Evolutionary conservation across 192 early-diverging fungal species (phyloP).

Genomic region (Kickxella alabastrina): DNA sequence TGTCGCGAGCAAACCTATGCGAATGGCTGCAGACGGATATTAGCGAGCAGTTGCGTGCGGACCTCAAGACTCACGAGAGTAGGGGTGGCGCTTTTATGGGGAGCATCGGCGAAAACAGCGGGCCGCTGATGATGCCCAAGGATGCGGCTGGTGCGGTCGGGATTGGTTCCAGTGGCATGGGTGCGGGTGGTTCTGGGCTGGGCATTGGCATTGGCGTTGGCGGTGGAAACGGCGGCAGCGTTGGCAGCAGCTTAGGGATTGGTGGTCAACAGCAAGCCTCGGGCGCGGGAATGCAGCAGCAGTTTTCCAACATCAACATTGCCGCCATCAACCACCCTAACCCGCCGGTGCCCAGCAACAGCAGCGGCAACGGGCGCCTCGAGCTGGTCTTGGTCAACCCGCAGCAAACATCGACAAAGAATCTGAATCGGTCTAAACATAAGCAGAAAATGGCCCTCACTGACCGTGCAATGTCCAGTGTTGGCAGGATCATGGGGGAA

Average conservation of each 20-base stretch:
- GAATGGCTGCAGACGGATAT: slow-evolving; percentile 63
- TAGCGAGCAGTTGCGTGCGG: slow-evolving; percentile 62
- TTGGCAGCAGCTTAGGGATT: background rate
- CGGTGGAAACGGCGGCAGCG: background rate
- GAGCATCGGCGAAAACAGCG: too few species aligned
- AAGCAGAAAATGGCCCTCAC: slow-evolving; percentile 32
- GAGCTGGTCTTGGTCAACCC: slow-evolving; percentile 37
- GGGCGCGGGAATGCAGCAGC: too few species aligned
- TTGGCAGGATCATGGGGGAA: slow-evolving; percentile 52
- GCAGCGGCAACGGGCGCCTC: slow-evolving; percentile 31
- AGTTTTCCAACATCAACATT: background rate
- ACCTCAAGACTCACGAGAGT: slow-evolving; percentile 50
- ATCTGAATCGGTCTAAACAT: slow-evolving; percentile 29
- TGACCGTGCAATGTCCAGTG: slow-evolving; percentile 55
- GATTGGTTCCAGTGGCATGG: too few species aligned
- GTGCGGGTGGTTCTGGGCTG: too few species aligned
- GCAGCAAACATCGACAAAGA: slow-evolving; percentile 22
- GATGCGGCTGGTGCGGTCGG: background rate
- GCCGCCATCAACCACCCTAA: too few species aligned
- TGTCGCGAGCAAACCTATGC: slow-evolving; percentile 55
- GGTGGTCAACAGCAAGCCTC: slow-evolving; percentile 5
- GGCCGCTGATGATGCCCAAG: too few species aligned
- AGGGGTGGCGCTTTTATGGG: too few species aligned
- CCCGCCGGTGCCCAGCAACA: too few species aligned
- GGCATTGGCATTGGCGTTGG: background rate